Evolutionary conservation across 352 stramenopile species (phyloP), one percentile per base, ranked within the genome.

Genomic region (Globisporangium emineosum): DNA sequence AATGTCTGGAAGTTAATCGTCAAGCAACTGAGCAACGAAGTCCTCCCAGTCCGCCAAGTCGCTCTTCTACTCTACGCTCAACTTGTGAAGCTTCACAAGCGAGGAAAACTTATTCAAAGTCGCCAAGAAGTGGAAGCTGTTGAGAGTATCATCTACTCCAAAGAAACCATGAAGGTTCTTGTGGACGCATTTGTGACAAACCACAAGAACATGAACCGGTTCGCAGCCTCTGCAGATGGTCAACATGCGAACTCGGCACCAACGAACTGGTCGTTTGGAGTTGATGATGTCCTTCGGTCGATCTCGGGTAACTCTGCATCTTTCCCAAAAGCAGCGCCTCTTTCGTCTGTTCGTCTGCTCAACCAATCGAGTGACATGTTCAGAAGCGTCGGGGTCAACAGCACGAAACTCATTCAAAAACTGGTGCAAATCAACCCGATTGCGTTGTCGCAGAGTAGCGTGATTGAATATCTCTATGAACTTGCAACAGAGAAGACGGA

Each of bases 231-330:
- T 30, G 81, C 83, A 0, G 83, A 92, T 70, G 81, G 83, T 0
- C 81, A 91, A 33, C 81, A 89, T 43, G 78, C 81, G 1, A 75
- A 88, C 52, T 85, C 76, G 12, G 82, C 84, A 0, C 82, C 84
- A 0, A 88, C 76, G 27, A 76, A 89, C 53, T 93, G 85, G 85
- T 91, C 81, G 23, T 85, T 91, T 58, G 85, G 85, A 25, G 82
- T 93, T 27, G 82, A 72, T 32, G 82, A 91, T 37, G 65, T 90
- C 0, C 68, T 91, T 40, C 69, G 71, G 5, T 81, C 82, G 59
- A 59, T 91, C 29, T 81, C 78, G 1, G 77, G 68, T 49, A 79
- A 61, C 19, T 60, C 68, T 0, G 68, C 73, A 19, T 70, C 75
- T n/a, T 86, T 79, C 60, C 82, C 82, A 7, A 81, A 83, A 57